Evolutionary conservation across 129 eudicot species (phyloP).

Genomic region (Silybum marianum): DNA sequence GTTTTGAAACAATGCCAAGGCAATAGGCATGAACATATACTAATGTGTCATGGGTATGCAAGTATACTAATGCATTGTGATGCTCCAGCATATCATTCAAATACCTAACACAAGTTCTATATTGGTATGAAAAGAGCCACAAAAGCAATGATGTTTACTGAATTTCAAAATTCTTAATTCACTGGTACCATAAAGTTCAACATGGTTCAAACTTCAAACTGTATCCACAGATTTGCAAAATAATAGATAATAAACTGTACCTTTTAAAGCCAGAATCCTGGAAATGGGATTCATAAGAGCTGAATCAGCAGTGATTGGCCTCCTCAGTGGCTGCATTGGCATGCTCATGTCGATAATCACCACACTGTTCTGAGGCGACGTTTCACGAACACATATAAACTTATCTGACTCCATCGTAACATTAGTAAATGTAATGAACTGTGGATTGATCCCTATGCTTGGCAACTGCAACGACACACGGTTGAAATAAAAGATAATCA

Average conservation of each 20-base stretch:
- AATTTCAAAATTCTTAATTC: neutral
- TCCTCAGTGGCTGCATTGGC: conserved; percentile 88
- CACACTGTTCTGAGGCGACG: conserved; percentile 87
- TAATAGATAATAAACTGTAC: conserved; percentile 30
- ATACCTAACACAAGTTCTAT: conserved; percentile 13
- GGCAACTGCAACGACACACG: conserved; percentile 61
- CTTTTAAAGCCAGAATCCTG: conserved; percentile 79
- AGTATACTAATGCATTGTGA: neutral
- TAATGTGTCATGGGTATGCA: neutral
- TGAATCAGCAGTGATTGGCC: conserved; percentile 94
- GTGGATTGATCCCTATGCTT: conserved; percentile 85
- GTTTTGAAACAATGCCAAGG: neutral
- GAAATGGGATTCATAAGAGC: conserved; percentile 93
- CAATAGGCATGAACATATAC: neutral
- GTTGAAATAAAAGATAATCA: conserved; percentile 1
- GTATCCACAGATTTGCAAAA: neutral
- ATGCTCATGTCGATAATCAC: conserved; percentile 89
- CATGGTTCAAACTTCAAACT: neutral
- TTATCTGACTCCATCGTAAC: conserved; percentile 98
- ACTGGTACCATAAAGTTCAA: neutral
- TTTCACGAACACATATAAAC: conserved; percentile 93
- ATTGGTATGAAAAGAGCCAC: conserved; percentile 3
- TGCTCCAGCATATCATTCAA: neutral
- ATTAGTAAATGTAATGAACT: conserved; percentile 89
- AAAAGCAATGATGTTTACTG: neutral